These are phyloP conservation scores for Madurella mycetomatis DNA, from an alignment of 2,329 filamentous ascomycete genomes.

Conservation along the genomic window DNA sequence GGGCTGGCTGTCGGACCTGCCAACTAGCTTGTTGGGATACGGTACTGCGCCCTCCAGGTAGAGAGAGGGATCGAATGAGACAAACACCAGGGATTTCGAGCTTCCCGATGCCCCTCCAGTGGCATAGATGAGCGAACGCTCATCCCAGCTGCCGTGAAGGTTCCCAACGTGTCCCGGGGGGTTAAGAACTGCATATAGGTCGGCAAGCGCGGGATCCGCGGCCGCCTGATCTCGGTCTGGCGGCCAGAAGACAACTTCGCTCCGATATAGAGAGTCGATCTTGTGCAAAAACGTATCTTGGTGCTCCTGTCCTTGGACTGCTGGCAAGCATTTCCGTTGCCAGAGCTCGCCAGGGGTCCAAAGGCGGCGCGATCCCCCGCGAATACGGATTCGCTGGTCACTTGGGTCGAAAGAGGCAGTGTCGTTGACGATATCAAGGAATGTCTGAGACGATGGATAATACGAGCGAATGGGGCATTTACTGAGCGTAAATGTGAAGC, in stretches of 20 bases:
- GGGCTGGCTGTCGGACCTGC: neutral
- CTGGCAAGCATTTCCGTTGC: conserved; percentile 8
- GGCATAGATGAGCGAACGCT: conserved; percentile 45
- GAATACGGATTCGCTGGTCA: conserved; percentile 45
- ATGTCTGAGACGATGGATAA: conserved; percentile 47
- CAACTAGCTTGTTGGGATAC: conserved; percentile 20
- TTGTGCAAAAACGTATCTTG: conserved; percentile 18
- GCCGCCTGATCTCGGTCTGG: conserved; percentile 20
- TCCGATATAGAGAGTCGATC: conserved; percentile 26
- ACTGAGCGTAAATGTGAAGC: conserved; percentile 45
- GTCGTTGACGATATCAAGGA: conserved; percentile 57
- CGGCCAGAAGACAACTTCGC: conserved; percentile 34
- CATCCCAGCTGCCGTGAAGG: conserved; percentile 42
- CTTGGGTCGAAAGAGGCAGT: conserved; percentile 31
- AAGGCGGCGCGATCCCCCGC: conserved; percentile 39
- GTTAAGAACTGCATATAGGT: conserved; percentile 38
- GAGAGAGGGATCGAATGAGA: conserved; percentile 41
- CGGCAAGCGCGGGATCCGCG: conserved; percentile 29
- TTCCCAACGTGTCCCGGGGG: conserved; percentile 33
- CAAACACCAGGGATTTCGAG: conserved; percentile 36
- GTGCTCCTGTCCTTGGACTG: neutral
- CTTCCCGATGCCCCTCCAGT: conserved; percentile 28
- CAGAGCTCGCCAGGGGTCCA: conserved; percentile 15
- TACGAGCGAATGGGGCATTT: conserved; percentile 55
- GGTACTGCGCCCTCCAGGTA: conserved; percentile 27